A percentile compares a stretch with the other conserved stretches of the same genome.
phyloP scores from a whole-genome alignment of 257 asterid species.

The Coffea canephora region DNA sequence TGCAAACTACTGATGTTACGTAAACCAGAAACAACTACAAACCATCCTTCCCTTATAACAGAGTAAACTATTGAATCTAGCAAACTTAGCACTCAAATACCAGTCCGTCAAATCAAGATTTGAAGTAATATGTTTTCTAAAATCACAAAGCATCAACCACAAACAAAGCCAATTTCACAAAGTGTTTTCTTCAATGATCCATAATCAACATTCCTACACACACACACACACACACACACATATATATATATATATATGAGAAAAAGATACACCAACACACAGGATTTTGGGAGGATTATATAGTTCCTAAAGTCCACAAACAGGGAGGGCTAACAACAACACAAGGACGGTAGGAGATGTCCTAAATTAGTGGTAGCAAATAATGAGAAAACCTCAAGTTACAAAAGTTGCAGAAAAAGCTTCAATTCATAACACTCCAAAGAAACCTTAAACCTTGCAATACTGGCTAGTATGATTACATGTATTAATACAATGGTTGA shows the following conservation, averaged over 20 bases:
- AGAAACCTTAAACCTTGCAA: neutral
- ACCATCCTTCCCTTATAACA: no score
- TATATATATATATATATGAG: neutral
- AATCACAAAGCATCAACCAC: no score
- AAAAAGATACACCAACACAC: neutral
- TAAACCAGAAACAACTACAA: no score
- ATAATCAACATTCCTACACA: no score
- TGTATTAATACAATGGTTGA: no score
- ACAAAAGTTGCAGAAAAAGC: neutral
- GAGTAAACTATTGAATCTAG: neutral
- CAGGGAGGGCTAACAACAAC: neutral
- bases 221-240: no score
- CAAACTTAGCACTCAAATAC: neutral
- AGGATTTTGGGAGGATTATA: neutral
- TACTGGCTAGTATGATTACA: no score
- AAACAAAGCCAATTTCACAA: neutral
- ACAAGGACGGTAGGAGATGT: neutral
- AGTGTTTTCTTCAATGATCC: neutral
- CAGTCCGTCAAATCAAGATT: no score
- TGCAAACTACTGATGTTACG: no score
- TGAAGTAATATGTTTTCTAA: no score
- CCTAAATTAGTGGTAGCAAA: neutral
- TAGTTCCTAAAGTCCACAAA: neutral
- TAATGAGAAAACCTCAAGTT: neutral
- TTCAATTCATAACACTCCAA: neutral